These are phyloP conservation scores for Metarhizium album DNA, from an alignment of 2,329 filamentous ascomycete genomes.

Conservation along the genomic window DNA sequence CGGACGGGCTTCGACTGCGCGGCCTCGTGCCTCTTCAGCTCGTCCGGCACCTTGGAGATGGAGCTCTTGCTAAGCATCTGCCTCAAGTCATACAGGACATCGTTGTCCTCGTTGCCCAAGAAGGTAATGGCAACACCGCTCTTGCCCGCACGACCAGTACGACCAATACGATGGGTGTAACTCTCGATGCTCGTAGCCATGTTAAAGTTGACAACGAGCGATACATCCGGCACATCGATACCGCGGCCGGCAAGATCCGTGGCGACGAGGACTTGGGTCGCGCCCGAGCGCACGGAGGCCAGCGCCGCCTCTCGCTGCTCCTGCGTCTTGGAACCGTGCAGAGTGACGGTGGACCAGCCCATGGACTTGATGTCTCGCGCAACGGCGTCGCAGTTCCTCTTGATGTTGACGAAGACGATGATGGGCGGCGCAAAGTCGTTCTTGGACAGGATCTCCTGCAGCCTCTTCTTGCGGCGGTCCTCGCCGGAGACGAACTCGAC, in stretches of 20 bases:
- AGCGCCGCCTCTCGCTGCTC: constrained; percentile 94
- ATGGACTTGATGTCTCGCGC: constrained; percentile 89
- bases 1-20: constrained; percentile 69
- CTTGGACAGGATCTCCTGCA: constrained; percentile 78
- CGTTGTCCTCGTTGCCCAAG: constrained; percentile 77
- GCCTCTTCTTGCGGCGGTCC: constrained; percentile 91
- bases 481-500: constrained; percentile 86
- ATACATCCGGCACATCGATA: constrained; percentile 95
- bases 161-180: constrained; percentile 93
- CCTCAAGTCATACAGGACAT: constrained; percentile 87
- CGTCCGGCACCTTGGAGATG: constrained; percentile 83
- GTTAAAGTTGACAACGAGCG: constrained; percentile 96
- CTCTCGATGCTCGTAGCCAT: constrained; percentile 89
- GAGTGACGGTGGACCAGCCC: constrained; percentile 80
- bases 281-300: constrained; percentile 67
- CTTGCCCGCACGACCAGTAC: constrained; percentile 95
- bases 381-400: constrained; percentile 93
- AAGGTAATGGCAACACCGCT: constrained; percentile 94
- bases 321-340: constrained; percentile 94
- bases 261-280: constrained; percentile 81
- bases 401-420: constrained; percentile 99
- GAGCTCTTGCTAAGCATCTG: constrained; percentile 90
- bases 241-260: constrained; percentile 92
- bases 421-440: constrained; percentile 78
- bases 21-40: constrained; percentile 77